Evolutionary conservation across 2,329 filamentous ascomycete genomes (phyloP).

Genomic region (Scopulariopsis brevicaulis): DNA sequence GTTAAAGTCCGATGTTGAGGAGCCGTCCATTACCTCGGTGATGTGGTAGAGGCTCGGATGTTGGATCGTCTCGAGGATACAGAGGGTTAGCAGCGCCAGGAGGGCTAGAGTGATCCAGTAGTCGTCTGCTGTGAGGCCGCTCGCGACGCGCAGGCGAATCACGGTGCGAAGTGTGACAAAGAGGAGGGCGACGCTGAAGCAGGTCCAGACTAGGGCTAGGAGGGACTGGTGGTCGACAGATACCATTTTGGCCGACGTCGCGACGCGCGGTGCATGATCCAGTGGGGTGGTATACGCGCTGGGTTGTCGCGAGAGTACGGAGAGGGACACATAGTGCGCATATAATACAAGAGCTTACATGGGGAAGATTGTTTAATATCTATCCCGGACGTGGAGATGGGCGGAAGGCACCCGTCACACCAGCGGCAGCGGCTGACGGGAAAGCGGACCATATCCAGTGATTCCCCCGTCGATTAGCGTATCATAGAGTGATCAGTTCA

Average conservation of each 20-base stretch:
- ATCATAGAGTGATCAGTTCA: neutral
- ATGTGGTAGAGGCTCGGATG: conserved; percentile 10
- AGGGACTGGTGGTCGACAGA: conserved; percentile 12
- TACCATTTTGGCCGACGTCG: neutral
- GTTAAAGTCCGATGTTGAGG: conserved; percentile 2
- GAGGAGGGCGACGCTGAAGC: conserved; percentile 14
- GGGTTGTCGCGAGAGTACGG: neutral
- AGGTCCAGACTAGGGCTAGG: conserved; percentile 16
- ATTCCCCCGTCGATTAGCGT: neutral
- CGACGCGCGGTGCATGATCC: neutral
- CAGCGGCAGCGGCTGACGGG: neutral
- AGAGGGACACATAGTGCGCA: neutral
- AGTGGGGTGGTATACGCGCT: neutral
- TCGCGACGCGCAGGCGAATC: conserved; percentile 13
- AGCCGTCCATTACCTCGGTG: conserved; percentile 7
- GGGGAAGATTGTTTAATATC: neutral
- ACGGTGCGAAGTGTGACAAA: conserved; percentile 15
- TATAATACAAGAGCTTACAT: neutral
- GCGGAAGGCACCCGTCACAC: too few relatives aligned
- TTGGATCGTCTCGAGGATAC: conserved; percentile 11
- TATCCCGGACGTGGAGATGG: neutral
- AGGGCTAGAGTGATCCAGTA: conserved; percentile 18
- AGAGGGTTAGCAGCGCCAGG: conserved; percentile 12
- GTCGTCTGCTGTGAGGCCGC: conserved; percentile 14
- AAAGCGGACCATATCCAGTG: neutral